Conservation (phyloP, 495 filamentous ascomycete species). For the Letharia lupina region DNA sequence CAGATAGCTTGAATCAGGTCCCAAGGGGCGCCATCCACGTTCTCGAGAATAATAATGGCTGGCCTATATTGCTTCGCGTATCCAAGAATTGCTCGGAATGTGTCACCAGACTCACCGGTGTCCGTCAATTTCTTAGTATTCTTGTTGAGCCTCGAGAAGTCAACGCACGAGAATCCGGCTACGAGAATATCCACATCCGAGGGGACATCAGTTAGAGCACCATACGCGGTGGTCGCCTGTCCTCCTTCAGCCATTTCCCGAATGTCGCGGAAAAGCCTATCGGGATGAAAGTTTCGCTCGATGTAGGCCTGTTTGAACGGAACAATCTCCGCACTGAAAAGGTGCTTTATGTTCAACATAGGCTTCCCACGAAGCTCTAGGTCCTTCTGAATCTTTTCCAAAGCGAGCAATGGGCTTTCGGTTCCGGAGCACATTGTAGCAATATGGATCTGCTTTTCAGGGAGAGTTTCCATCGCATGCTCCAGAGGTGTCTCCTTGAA, state of each 20-base stretch:
- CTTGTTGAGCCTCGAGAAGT: constrained; percentile 47
- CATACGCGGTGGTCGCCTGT: constrained; percentile 62
- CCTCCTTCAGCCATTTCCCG: constrained; percentile 44
- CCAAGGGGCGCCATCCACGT: constrained; percentile 62
- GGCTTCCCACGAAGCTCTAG: constrained; percentile 28
- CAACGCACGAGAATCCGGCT: constrained; percentile 71
- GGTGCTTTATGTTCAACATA: constrained; percentile 47
- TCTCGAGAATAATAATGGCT: constrained; percentile 64
- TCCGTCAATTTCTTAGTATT: constrained; percentile 36
- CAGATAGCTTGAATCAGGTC: constrained; percentile 42
- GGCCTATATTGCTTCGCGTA: constrained; percentile 52
- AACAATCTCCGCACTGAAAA: constrained; percentile 74
- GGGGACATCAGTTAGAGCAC: constrained; percentile 51
- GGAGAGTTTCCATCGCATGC: not conserved
- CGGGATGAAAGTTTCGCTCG: constrained; percentile 58
- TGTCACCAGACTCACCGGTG: constrained; percentile 60
- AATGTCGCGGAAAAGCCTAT: constrained; percentile 62
- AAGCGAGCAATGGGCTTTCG: constrained; percentile 64
- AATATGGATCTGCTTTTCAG: constrained; percentile 29
- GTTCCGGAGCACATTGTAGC: constrained; percentile 81
- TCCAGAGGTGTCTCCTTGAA: not conserved
- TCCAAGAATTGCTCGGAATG: constrained; percentile 54
- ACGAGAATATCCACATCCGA: constrained; percentile 57
- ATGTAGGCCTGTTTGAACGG: constrained; percentile 76
- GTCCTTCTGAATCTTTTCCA: constrained; percentile 41